Evolutionary conservation across 2,329 filamentous ascomycete genomes (phyloP).

Genomic region (Colletotrichum gigasporum): DNA sequence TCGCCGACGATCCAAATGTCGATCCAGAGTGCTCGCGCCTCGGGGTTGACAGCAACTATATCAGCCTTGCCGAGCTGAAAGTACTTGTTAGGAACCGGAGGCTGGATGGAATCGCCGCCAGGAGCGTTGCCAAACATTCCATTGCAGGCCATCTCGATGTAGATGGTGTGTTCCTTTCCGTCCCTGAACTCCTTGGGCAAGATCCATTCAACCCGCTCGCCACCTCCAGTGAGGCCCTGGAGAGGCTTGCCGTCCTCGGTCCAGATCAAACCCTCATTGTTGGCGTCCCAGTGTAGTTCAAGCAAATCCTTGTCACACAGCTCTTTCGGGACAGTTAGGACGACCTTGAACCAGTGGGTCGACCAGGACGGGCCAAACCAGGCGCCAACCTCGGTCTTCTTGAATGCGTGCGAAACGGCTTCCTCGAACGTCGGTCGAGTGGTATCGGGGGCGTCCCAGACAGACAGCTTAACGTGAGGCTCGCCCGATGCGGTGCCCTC

Average conservation of each 20-base stretch:
- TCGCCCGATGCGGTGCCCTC: slow-evolving; percentile 74
- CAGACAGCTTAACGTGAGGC: slow-evolving; percentile 83
- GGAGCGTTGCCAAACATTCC: slow-evolving; percentile 96
- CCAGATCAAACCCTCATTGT: slow-evolving; percentile 96
- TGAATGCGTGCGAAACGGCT: slow-evolving; percentile 79
- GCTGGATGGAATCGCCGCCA: slow-evolving; percentile 86
- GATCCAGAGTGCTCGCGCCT: slow-evolving; percentile 83
- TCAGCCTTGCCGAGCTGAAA: slow-evolving; percentile 81
- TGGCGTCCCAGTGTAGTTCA: slow-evolving; percentile 96
- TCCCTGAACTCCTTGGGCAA: slow-evolving; percentile 84
- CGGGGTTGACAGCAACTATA: slow-evolving; percentile 88
- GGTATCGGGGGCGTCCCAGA: slow-evolving; percentile 84
- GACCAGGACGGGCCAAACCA: slow-evolving; percentile 95
- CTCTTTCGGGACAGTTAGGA: slow-evolving; percentile 78
- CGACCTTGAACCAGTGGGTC: slow-evolving; percentile 95
- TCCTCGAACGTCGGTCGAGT: slow-evolving; percentile 88
- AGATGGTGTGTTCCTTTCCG: slow-evolving; percentile 87
- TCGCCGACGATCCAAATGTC: slow-evolving; percentile 98
- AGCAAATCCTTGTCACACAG: slow-evolving; percentile 81
- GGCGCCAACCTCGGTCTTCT: slow-evolving; percentile 76
- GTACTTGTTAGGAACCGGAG: slow-evolving; percentile 84
- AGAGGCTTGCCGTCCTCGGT: slow-evolving; percentile 87
- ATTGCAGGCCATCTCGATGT: slow-evolving; percentile 99
- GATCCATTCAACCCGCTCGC: slow-evolving; percentile 91
- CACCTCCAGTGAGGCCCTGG: slow-evolving; percentile 90